These are phyloP conservation scores for Exophiala sp. DNA, from an alignment of 2,329 filamentous ascomycete species.

Conservation along the genomic window DNA sequence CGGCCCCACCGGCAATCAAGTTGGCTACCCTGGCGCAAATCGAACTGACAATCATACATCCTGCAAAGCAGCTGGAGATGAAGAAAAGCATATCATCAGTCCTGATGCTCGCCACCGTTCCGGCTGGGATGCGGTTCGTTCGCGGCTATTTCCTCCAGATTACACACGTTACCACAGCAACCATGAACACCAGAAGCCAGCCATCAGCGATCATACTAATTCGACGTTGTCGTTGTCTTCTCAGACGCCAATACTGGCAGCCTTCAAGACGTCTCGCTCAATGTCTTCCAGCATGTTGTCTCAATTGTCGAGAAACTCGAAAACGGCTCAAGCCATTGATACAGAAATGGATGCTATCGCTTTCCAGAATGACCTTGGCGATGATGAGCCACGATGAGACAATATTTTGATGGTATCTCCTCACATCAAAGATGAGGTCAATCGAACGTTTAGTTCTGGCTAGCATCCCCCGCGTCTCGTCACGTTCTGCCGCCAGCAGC, in stretches of 20 bases:
- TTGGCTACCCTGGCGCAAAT: not conserved
- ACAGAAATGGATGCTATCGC: not conserved
- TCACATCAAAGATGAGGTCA: too few relatives aligned
- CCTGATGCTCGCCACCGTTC: not conserved
- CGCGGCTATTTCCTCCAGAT: slow-evolving; percentile 5
- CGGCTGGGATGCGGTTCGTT: slow-evolving; percentile 4
- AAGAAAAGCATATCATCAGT: not conserved
- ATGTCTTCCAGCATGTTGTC: slow-evolving; percentile 8
- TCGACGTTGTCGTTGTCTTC: slow-evolving; percentile 10
- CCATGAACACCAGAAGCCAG: not conserved
- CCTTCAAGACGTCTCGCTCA: slow-evolving; percentile 3
- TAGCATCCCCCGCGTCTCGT: too few relatives aligned
- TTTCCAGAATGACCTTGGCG: slow-evolving; percentile 14
- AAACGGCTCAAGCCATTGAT: too few relatives aligned
- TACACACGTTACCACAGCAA: too few relatives aligned
- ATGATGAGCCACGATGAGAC: not conserved
- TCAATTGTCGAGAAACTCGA: slow-evolving; percentile 1
- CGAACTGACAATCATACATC: not conserved
- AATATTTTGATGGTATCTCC: not conserved
- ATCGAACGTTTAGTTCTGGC: too few relatives aligned
- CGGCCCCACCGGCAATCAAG: slow-evolving; percentile 1
- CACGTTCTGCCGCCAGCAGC: too few relatives aligned
- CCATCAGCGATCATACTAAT: not conserved
- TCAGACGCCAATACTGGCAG: slow-evolving; percentile 11
- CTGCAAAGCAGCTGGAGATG: not conserved